Percentiles rank a stretch among this genome's conserved stretches.
These are phyloP conservation scores for Phaseolus coccineus DNA, from an alignment of 331 rosid genomes.

Conservation along the genomic window DNA sequence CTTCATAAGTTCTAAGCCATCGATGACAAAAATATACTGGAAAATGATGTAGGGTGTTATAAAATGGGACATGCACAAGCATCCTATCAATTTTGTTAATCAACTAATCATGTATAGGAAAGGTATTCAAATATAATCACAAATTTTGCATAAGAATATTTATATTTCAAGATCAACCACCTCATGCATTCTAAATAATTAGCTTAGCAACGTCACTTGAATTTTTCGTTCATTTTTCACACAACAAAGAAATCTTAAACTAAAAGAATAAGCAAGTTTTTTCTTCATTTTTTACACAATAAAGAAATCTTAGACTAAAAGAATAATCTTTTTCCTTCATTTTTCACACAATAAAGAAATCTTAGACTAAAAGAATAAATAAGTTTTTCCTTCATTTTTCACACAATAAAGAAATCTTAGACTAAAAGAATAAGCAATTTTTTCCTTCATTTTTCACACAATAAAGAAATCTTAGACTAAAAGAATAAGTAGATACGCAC, in stretches of 20 bases:
- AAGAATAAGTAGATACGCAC: not conserved
- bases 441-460: slow-evolving; percentile 19
- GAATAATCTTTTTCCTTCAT: too few species aligned
- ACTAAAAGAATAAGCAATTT: not conserved
- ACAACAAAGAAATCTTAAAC: too few species aligned
- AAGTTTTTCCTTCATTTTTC: too few species aligned
- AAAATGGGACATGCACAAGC: slow-evolving; percentile 10
- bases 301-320: not conserved
- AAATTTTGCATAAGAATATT: not conserved
- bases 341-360: too few species aligned
- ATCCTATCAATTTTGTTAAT: not conserved
- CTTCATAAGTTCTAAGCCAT: slow-evolving; percentile 64
- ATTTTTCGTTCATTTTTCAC: too few species aligned
- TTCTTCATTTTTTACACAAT: slow-evolving; percentile 11
- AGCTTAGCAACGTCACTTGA: not conserved
- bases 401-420: too few species aligned
- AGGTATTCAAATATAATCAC: not conserved
- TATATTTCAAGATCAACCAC: slow-evolving; percentile 9
- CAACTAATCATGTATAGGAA: not conserved
- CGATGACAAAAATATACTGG: slow-evolving; percentile 73
- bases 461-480: not conserved
- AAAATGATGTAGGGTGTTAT: slow-evolving; percentile 26
- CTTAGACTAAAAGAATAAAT: too few species aligned
- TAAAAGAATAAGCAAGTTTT: not conserved
- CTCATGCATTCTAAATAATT: not conserved